A percentile compares a stretch with the other conserved stretches of the same genome.
phyloP scores from a whole-genome alignment of 2,329 filamentous ascomycete genomes.

The Penicillium oxalicum region DNA sequence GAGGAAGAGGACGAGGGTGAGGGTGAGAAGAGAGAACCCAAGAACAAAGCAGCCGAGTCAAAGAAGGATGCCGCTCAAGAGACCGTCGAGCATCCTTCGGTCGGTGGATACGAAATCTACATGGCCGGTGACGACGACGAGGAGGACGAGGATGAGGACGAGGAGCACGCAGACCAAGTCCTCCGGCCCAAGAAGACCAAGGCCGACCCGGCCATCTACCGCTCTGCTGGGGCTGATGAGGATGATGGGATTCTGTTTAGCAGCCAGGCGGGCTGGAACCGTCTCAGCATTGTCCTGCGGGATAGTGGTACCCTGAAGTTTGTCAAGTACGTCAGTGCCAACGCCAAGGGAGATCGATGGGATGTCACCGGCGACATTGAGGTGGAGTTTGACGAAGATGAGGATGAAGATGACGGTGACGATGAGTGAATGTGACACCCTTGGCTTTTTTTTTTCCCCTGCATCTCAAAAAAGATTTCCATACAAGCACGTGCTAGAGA shows the following conservation, averaged over 20 bases:
- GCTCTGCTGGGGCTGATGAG: conserved; percentile 58
- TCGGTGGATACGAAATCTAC: conserved; percentile 63
- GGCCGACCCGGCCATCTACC: conserved; percentile 79
- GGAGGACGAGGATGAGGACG: conserved; percentile 54
- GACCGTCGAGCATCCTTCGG: conserved; percentile 31
- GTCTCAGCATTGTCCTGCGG: conserved; percentile 79
- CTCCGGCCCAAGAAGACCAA: conserved; percentile 31
- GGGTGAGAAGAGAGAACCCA: conserved; percentile 23
- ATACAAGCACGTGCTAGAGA: no score
- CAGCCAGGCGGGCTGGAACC: conserved; percentile 75
- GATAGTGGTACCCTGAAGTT: conserved; percentile 85
- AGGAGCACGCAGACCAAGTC: conserved; percentile 27
- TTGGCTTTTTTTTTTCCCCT: no score
- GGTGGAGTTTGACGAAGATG: conserved; percentile 55
- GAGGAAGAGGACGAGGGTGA: conserved; percentile 45
- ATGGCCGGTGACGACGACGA: conserved; percentile 75
- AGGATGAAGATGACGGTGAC: conserved; percentile 34
- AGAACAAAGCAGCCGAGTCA: conserved; percentile 27
- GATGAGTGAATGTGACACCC: conserved; percentile 24
- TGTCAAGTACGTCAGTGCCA: conserved; percentile 87
- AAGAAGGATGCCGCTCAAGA: conserved; percentile 26
- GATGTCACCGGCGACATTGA: conserved; percentile 77
- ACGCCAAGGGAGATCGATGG: conserved; percentile 84
- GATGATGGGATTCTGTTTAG: conserved; percentile 69
- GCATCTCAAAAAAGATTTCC: no score